Evolutionary conservation across 257 asterid species (phyloP).

Genomic region (Solanum medicagineum): DNA sequence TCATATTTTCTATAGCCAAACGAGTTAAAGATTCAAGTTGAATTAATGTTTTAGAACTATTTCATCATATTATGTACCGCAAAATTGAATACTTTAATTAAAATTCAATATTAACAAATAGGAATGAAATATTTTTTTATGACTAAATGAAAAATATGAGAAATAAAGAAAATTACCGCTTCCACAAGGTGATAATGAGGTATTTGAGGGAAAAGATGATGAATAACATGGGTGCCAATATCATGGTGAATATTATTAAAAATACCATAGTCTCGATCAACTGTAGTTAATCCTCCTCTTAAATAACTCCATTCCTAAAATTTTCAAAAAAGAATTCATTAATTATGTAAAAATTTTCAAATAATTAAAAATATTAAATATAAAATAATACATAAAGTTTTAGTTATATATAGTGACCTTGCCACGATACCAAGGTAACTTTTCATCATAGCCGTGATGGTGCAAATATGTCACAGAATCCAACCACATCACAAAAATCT

Average conservation of each 20-base stretch:
- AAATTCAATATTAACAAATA: not conserved
- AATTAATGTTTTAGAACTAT: not conserved
- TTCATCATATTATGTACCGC: not conserved
- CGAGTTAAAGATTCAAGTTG: not conserved
- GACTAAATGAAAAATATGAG: not conserved
- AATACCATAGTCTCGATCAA: constrained; percentile 77
- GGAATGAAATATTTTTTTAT: not conserved
- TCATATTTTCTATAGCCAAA: not conserved
- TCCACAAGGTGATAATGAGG: constrained; percentile 77
- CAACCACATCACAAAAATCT: constrained; percentile 79
- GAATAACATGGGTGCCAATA: constrained; percentile 84
- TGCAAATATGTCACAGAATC: constrained; percentile 74
- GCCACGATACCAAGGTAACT: constrained; percentile 90
- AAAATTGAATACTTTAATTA: not conserved
- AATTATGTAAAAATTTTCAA: not conserved
- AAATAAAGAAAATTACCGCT: constrained; percentile 35
- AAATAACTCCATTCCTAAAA: constrained; percentile 80
- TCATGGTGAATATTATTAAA: constrained; percentile 77
- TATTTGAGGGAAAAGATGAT: constrained; percentile 87
- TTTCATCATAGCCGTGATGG: constrained; percentile 73
- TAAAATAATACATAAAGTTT: not conserved
- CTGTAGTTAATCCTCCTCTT: constrained; percentile 80
- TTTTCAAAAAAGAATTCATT: not conserved
- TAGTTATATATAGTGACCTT: constrained; percentile 23
- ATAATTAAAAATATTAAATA: not conserved